Evolutionary conservation across 352 stramenopile genomes (phyloP), one percentile per base, ranked within the genome.

Genomic region (Plasmopara viticola): DNA sequence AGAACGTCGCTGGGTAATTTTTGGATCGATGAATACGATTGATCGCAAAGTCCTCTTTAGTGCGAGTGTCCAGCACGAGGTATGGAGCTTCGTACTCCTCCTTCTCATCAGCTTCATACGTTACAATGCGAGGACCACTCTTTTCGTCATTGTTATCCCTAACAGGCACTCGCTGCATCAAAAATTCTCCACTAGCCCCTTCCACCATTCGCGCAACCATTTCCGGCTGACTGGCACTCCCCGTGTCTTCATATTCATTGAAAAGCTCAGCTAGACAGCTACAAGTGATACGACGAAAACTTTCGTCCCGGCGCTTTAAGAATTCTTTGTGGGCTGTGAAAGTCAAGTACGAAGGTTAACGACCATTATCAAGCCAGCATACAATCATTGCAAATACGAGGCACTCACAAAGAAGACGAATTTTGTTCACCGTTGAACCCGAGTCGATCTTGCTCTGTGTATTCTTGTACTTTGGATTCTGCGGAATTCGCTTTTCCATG

Each of bases 161-260:
- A 3, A 60, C 62, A 3, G 74, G 76, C 12, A 87, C 68, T 29
- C 76, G 79, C 47, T 90, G 70, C 74, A 90, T 85, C 10, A 69
- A 65, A 44, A 84, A 85, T 40, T 86, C 75, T 35, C 79, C 76
- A 45, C 86, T 68, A 17, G 52, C 44, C 6, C 75, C 70, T 70
- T 87, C 79, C 8, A 90, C 74, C 79, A 90, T 90, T 42, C 65
- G 66, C 18, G 79, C 79, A 29, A 90, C 57, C 74, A 90, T 86
- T 67, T 90, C 79, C 4, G 79, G 76, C 38, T 81, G 66, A 44
- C 45, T 61, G 25, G 29, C 55, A 35, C 60, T 67, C 3, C 72
- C 77, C 0, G 51, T 72, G 61, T 86, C 75, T 56, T 90, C 78
- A 46, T 93, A 89, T 50, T 90, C 79, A 35, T 42, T 38, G 33